Evolutionary conservation across 345 rosid species (phyloP).

Genomic region (Turnera subulata): DNA sequence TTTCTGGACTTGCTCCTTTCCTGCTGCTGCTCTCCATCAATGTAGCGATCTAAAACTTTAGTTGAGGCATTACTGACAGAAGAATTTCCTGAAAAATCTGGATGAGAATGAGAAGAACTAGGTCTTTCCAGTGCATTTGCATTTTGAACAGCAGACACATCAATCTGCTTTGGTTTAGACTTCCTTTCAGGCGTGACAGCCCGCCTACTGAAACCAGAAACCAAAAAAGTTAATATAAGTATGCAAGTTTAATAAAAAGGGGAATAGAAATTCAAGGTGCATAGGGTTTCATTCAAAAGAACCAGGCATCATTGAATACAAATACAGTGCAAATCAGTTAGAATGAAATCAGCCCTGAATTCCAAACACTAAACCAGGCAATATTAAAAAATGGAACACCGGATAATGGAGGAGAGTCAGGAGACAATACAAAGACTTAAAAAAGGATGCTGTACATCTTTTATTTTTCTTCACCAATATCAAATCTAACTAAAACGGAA

Average conservation of each 20-base stretch:
- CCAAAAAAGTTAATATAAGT: constrained; percentile 11
- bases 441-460: too few species aligned
- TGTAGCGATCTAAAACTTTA: constrained; percentile 81
- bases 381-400: too few species aligned
- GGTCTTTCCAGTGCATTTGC: constrained; percentile 30
- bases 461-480: too few species aligned
- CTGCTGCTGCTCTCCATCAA: constrained; percentile 84
- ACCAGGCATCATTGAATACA: neutral
- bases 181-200: constrained; percentile 52
- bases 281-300: constrained; percentile 1
- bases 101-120: constrained; percentile 31
- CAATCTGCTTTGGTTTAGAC: constrained; percentile 45
- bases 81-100: constrained; percentile 64
- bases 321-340: too few species aligned
- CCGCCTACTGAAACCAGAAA: constrained; percentile 27
- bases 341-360: too few species aligned
- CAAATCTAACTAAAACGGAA: neutral
- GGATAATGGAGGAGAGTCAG: too few species aligned
- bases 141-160: constrained; percentile 26
- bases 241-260: neutral
- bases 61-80: constrained; percentile 75
- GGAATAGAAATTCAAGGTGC: neutral
- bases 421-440: too few species aligned
- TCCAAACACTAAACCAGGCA: too few species aligned
- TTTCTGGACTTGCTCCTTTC: constrained; percentile 51